phyloP scores from a whole-genome alignment of 1,139 yeast genomes.

The Taphrina wiesneri region DNA sequence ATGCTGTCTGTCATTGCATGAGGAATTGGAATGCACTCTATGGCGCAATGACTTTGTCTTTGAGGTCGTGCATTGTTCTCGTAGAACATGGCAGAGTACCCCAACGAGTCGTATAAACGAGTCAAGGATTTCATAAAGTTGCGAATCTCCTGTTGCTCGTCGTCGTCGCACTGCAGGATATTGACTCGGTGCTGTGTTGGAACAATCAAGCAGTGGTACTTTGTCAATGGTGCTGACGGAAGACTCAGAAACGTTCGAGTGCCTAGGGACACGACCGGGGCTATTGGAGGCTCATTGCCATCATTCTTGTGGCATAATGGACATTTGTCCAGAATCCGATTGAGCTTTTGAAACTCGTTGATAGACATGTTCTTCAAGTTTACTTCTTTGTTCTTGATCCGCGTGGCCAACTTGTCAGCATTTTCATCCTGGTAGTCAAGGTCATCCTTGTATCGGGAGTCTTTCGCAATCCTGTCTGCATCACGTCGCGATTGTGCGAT shows the following conservation, averaged over 20 bases:
- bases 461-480: slow-evolving; percentile 47
- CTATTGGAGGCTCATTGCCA: slow-evolving; percentile 40
- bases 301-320: slow-evolving; percentile 48
- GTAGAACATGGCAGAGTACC: slow-evolving; percentile 51
- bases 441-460: slow-evolving; percentile 45
- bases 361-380: slow-evolving; percentile 44
- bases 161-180: slow-evolving; percentile 50
- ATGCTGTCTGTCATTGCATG: slow-evolving; percentile 43
- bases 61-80: slow-evolving; percentile 49
- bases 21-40: slow-evolving; percentile 53
- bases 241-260: slow-evolving; percentile 44
- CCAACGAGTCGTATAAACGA: slow-evolving; percentile 48
- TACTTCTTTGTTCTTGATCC: slow-evolving; percentile 42
- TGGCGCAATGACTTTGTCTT: slow-evolving; percentile 49
- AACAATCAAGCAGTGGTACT: slow-evolving; percentile 48
- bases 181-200: slow-evolving; percentile 51
- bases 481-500: slow-evolving; percentile 42
- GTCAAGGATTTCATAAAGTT: slow-evolving; percentile 51
- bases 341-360: slow-evolving; percentile 41
- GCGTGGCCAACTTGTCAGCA: slow-evolving; percentile 47
- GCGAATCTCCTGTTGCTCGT: slow-evolving; percentile 53
- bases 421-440: slow-evolving; percentile 52
- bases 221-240: slow-evolving; percentile 48
- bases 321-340: slow-evolving; percentile 48
- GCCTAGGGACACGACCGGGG: slow-evolving; percentile 45